Evolutionary conservation across 2,329 filamentous ascomycete genomes (phyloP).

Genomic region (Colletotrichum lindemuthianum): DNA sequence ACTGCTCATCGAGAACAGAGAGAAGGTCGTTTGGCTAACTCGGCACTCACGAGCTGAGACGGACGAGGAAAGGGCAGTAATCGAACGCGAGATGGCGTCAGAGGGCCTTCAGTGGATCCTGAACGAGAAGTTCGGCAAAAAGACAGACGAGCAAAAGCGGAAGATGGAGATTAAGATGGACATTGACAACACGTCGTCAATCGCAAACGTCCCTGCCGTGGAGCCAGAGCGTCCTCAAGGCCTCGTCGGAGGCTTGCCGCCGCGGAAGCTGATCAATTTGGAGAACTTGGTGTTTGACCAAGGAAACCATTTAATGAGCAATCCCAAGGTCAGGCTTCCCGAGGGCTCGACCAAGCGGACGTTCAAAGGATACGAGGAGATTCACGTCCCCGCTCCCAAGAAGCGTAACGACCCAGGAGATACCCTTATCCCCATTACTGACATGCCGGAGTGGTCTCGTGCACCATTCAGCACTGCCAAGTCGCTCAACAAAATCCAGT

Average conservation of each 20-base stretch:
- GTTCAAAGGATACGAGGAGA: slow-evolving; percentile 98
- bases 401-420: slow-evolving; percentile 84
- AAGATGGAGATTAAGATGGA: slow-evolving; percentile 96
- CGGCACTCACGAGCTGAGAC: slow-evolving; percentile 85
- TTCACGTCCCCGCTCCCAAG: slow-evolving; percentile 94
- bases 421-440: slow-evolving; percentile 81
- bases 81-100: slow-evolving; percentile 92
- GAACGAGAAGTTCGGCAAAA: slow-evolving; percentile 85
- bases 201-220: slow-evolving; percentile 56
- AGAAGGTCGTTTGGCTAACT: slow-evolving; percentile 96
- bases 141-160: slow-evolving; percentile 65
- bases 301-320: slow-evolving; percentile 99
- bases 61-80: slow-evolving; percentile 76
- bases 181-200: slow-evolving; percentile 76
- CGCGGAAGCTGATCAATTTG: slow-evolving; percentile 87
- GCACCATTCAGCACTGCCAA: slow-evolving; percentile 86
- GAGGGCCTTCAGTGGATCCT: slow-evolving; percentile 88
- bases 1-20: slow-evolving; percentile 89
- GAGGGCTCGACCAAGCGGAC: slow-evolving; percentile 94
- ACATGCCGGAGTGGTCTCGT: slow-evolving; percentile 93
- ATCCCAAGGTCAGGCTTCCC: slow-evolving; percentile 91
- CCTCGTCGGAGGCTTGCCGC: slow-evolving; percentile 84
- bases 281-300: slow-evolving; percentile 98
- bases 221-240: slow-evolving; percentile 71
- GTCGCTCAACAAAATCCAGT: slow-evolving; percentile 94